Base-by-base conservation (phyloP, 805 yeast genomes). In the Nakazawaea sp. region DNA sequence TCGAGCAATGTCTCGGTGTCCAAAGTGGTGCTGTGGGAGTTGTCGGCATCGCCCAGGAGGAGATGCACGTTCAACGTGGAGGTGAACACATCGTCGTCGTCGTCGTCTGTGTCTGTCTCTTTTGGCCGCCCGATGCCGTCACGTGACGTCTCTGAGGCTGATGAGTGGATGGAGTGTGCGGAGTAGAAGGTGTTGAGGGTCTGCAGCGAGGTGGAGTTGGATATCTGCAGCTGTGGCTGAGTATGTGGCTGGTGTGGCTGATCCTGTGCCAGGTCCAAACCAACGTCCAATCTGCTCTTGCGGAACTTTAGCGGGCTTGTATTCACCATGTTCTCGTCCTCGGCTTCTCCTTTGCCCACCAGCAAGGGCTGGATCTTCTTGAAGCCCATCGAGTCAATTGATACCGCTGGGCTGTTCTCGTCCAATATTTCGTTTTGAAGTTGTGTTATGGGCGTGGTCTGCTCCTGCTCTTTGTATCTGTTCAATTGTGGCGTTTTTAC, bases 381-480 rank as follows among this genome's bases (percentile, higher is more conserved):
- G 19, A 44, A 39, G 3, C 47, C 47, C 12, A 44, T 27, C 8
- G 41, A 36, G 31, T 44, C 47, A 5, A 44, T 36, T 9, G 47
- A 44, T 3, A 19, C 23, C 12, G 47, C 47, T 4, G 47, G 47
- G 28, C 45, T 42, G 11, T 24, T 18, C 20, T 43, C 33, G 13
- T 32, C 36, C 2, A 37, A 20, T 12, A 37, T 32, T 17, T 37
- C 36, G 18, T 37, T 18, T n/a, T 27, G 35, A 18, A 37, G 24
- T 23, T 37, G 32, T 2, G 40, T 32, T 21, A 37, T 37, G 4
- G 40, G 40, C 8, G 40, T 37, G 13, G 15, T 27, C 17, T 10
- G 40, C 12, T 21, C n/a, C 11, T 4, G 11, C 11, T 28, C 15
- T 16, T 28, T 36, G n/a, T n/a, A n/a, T n/a, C n/a, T n/a, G 24